A percentile compares a stretch with the other conserved stretches of the same genome.
phyloP scores from a whole-genome alignment of 805 yeast genomes.

The Myxozyma geophila region DNA sequence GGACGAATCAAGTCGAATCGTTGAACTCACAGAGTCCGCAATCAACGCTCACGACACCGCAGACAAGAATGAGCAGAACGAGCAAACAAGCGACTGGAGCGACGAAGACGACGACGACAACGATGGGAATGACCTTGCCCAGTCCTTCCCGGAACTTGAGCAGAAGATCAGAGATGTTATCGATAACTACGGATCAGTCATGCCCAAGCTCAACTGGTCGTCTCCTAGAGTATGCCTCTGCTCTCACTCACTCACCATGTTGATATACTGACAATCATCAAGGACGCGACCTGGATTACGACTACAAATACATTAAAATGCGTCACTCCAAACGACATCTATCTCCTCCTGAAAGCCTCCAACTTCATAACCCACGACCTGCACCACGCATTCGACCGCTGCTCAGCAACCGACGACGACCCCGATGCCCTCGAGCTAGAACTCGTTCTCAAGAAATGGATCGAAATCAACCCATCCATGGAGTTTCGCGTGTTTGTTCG shows the following conservation, averaged over 20 bases:
- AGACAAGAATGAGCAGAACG: conserved; percentile 6
- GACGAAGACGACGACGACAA: conserved; percentile 34
- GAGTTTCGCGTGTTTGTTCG: conserved; percentile 89
- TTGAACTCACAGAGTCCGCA: neutral
- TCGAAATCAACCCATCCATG: conserved; percentile 79
- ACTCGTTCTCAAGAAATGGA: conserved; percentile 82
- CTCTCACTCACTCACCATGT: neutral
- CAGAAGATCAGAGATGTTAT: conserved; percentile 54
- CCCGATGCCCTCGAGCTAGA: conserved; percentile 48
- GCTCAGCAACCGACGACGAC: conserved; percentile 27
- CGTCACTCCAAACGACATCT: conserved; percentile 70
- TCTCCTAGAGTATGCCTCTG: conserved; percentile 60
- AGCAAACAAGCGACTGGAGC: conserved; percentile 15
- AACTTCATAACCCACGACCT: conserved; percentile 87
- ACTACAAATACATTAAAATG: conserved; percentile 79
- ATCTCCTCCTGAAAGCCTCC: conserved; percentile 80
- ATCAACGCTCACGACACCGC: conserved; percentile 37
- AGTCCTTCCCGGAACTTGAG: conserved; percentile 65
- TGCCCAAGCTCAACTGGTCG: conserved; percentile 96
- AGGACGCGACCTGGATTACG: conserved; percentile 91
- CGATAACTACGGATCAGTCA: conserved; percentile 58
- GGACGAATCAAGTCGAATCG: conserved; percentile 25
- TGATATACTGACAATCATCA: neutral
- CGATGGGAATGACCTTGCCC: conserved; percentile 50
- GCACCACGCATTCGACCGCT: conserved; percentile 66